phyloP scores from a whole-genome alignment of 75 land plant species.

The Selaginella moellendorffii region DNA sequence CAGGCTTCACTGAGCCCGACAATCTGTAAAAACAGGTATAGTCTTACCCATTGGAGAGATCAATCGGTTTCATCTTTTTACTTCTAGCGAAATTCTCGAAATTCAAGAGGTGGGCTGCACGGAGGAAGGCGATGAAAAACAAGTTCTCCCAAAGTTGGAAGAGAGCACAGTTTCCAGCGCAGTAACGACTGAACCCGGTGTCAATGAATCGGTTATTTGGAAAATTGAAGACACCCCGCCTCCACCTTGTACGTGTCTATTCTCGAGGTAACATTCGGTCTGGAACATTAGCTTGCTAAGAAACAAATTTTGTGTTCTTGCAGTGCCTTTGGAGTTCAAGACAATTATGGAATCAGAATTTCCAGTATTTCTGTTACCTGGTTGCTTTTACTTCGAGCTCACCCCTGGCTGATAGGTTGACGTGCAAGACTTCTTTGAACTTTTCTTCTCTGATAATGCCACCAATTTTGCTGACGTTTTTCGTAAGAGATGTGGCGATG shows the following conservation, averaged over 20 bases:
- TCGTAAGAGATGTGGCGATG: constrained; percentile 77
- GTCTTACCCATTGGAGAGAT: too few species aligned
- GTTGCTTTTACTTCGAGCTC: not conserved
- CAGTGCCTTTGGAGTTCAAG: constrained; percentile 58
- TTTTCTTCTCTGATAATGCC: constrained; percentile 62
- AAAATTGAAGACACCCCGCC: constrained; percentile 19
- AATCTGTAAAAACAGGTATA: too few species aligned
- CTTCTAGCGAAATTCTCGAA: not conserved
- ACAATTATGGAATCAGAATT: constrained; percentile 65
- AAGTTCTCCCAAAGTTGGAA: constrained; percentile 5
- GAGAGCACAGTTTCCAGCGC: not conserved
- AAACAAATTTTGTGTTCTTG: constrained; percentile 11
- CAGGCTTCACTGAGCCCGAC: too few species aligned
- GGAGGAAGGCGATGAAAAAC: constrained; percentile 17
- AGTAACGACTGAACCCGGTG: not conserved
- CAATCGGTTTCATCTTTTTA: too few species aligned
- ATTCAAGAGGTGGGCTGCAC: not conserved
- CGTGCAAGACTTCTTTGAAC: constrained; percentile 57
- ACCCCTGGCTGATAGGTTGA: constrained; percentile 31
- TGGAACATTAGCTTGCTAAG: not conserved
- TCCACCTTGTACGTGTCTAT: constrained; percentile 13
- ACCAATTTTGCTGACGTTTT: constrained; percentile 41
- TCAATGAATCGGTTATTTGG: not conserved
- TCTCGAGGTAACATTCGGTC: not conserved
- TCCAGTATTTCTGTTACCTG: constrained; percentile 24